Evolutionary conservation across 345 rosid species (phyloP), one percentile per base, ranked within the genome.

Genomic region (Abelmoschus esculentus): DNA sequence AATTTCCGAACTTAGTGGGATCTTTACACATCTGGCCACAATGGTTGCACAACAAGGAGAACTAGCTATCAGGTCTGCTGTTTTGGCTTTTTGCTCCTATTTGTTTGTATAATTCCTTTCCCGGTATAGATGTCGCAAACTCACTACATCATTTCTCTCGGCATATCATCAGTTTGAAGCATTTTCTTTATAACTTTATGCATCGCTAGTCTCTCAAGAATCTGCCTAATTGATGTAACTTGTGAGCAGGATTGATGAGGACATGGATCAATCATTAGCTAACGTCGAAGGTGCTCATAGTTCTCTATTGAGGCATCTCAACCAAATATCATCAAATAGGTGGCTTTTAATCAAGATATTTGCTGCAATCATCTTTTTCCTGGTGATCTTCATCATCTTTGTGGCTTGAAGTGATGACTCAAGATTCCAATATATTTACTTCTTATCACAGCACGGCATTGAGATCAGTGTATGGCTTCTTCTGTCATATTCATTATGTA

Each of bases 311-410:
- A 87, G 85, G 76, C 85, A 89, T 79, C 90, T 93, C 72, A 89
- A 80, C 74, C 82, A 80, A 76, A 89, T 84, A 75, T 89, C 98
- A 18, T 93, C 98, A 56, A 93, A 89, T 74, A 77, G 98, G 82
- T 93, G 98, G 98, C 97, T 93, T 71, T 68, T 90, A 83, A 80
- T 93, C 81, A 93, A 93, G 84, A 85, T 93, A 72, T 93, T 93
- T 72, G 88, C 85, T n/a, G 52, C 89, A 49, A 60, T 93, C 61
- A 83, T 90, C 66, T 70, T 90, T 63, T 87, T 92, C 81, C 79
- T 90, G 70, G 76, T 82, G 62, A 75, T 92, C 55, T 86, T 87
- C 78, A 67, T 92, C 74, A 73, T 84, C 80, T 87, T 90, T 46
- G 85, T 90, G 72, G 96, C 96, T 76, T 90, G 80, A 90, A 40